These are phyloP conservation scores for Musa acuminata DNA, from an alignment of 176 grass and related monocot genomes.

Conservation along the genomic window DNA sequence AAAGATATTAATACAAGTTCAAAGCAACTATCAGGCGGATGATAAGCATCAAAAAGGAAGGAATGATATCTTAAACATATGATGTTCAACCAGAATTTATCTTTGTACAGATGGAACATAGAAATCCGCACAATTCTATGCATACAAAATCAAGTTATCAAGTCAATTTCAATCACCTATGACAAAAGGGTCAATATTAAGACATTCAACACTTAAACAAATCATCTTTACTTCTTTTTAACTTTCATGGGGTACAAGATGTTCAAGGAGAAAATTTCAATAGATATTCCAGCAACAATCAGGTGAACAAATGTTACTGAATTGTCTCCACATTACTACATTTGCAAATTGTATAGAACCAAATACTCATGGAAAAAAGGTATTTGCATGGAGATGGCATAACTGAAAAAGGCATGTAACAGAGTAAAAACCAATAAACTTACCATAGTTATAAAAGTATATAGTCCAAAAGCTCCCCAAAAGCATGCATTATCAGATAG, in stretches of 20 bases:
- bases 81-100: no score
- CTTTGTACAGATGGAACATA: no score
- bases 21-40: no score
- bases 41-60: no score
- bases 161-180: no score
- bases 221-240: no score
- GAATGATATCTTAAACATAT: no score
- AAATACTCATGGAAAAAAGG: not conserved
- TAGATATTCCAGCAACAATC: not conserved
- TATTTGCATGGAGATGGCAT: not conserved
- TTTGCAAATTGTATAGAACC: not conserved
- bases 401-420: constrained; percentile 13
- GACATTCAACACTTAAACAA: no score
- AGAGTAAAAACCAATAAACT: constrained; percentile 22
- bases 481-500: constrained; percentile 64
- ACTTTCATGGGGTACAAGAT: not conserved
- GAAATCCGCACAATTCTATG: no score
- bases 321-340: not conserved
- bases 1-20: no score
- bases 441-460: constrained; percentile 75
- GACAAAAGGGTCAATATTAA: no score
- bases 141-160: no score
- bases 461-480: constrained; percentile 91
- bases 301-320: not conserved
- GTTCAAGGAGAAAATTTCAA: not conserved